phyloP scores from a whole-genome alignment of 1,139 yeast species.

The Blastobotrys persicus region DNA sequence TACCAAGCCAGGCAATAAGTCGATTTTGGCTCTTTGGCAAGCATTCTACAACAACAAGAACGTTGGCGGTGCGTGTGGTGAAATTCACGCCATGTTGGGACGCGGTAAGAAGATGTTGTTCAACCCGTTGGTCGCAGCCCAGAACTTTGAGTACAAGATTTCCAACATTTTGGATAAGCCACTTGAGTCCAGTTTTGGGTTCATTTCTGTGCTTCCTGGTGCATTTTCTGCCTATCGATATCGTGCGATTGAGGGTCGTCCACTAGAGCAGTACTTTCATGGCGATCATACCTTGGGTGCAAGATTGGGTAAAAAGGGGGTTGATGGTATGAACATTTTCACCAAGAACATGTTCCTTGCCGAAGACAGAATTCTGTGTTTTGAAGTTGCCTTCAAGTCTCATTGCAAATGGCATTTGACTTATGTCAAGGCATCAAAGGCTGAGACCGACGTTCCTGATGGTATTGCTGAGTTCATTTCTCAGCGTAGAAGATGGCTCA shows the following conservation, averaged over 20 bases:
- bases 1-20: constrained; percentile 83
- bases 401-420: constrained; percentile 81
- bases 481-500: constrained; percentile 93
- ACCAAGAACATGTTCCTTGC: constrained; percentile 94
- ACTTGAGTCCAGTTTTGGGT: constrained; percentile 87
- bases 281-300: constrained; percentile 66
- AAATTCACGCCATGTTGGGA: constrained; percentile 91
- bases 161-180: constrained; percentile 95
- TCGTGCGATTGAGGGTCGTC: constrained; percentile 45
- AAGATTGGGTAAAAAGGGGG: constrained; percentile 46
- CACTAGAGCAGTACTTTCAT: constrained; percentile 82
- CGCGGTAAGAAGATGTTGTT: constrained; percentile 69
- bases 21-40: constrained; percentile 90
- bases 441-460: constrained; percentile 96
- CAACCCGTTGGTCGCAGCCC: constrained; percentile 93
- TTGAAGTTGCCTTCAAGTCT: constrained; percentile 83
- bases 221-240: constrained; percentile 80
- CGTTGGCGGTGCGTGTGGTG: constrained; percentile 98
- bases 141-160: constrained; percentile 93
- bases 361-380: constrained; percentile 91
- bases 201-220: constrained; percentile 91
- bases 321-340: constrained; percentile 63
- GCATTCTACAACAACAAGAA: constrained; percentile 93
- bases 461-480: constrained; percentile 79
- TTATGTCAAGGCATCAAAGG: constrained; percentile 86